Evolutionary conservation across 257 asterid genomes (phyloP).

Genomic region (Buddleja alternifolia): DNA sequence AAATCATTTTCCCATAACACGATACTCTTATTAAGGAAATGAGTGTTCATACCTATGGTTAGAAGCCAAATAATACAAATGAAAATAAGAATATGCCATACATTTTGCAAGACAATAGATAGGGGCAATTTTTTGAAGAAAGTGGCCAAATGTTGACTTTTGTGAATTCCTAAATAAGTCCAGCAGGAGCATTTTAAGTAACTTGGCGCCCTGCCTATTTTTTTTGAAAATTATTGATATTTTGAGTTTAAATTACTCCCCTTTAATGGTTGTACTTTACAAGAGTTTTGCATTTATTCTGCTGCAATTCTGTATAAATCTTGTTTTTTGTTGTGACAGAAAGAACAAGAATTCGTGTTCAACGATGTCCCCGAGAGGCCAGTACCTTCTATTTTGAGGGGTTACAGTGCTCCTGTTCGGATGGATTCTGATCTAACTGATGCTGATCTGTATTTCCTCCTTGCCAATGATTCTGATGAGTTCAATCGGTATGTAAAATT

Average conservation of each 20-base stretch:
- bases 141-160: too few species aligned
- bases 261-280: neutral
- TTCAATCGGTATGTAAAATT: conserved; percentile 66
- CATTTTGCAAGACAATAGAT: too few species aligned
- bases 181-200: too few species aligned
- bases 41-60: too few species aligned
- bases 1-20: too few species aligned
- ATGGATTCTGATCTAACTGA: conserved; percentile 77
- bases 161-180: too few species aligned
- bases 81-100: too few species aligned
- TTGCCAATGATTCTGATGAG: conserved; percentile 84
- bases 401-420: conserved; percentile 86
- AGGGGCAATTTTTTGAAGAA: too few species aligned
- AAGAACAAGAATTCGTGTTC: conserved; percentile 81
- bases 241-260: too few species aligned
- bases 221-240: neutral
- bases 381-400: conserved; percentile 71
- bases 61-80: too few species aligned
- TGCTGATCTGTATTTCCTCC: conserved; percentile 70
- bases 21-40: too few species aligned
- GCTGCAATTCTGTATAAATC: conserved; percentile 15
- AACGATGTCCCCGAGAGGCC: conserved; percentile 59
- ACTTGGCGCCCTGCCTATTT: neutral
- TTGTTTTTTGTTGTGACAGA: conserved; percentile 42
- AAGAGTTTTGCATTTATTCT: neutral